These are phyloP conservation scores for Panicum miliaceum DNA, from an alignment of 176 grass and related monocot species.

Conservation along the genomic window DNA sequence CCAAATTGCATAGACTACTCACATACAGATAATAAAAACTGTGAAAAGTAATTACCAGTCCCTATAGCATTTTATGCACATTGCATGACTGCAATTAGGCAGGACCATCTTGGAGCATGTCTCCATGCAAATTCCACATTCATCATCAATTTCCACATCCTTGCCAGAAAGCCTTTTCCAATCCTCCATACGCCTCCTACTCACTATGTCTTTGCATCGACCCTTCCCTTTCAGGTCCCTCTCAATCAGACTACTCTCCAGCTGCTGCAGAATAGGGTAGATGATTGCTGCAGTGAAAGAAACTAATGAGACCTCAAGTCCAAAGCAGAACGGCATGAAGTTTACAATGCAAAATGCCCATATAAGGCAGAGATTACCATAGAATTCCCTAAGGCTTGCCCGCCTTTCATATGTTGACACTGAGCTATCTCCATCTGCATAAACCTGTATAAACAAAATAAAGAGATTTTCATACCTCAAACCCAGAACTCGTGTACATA, in stretches of 20 bases:
- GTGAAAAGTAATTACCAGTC: constrained; percentile 58
- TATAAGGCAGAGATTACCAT: constrained; percentile 49
- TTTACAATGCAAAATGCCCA: neutral
- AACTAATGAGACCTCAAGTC: constrained; percentile 23
- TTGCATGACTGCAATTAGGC: constrained; percentile 76
- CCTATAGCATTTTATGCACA: constrained; percentile 83
- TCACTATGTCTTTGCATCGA: constrained; percentile 53
- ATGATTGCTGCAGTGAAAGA: constrained; percentile 62
- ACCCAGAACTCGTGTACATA: neutral
- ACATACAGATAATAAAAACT: neutral
- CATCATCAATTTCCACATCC: constrained; percentile 73
- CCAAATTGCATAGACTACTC: neutral
- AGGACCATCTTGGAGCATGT: constrained; percentile 82
- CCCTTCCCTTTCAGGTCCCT: constrained; percentile 58
- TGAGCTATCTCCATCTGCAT: constrained; percentile 51
- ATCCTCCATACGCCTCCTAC: constrained; percentile 65
- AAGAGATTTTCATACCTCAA: neutral
- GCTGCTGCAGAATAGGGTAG: constrained; percentile 77
- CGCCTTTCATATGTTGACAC: constrained; percentile 71
- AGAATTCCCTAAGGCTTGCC: constrained; percentile 76
- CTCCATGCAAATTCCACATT: constrained; percentile 82
- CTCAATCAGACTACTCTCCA: constrained; percentile 58
- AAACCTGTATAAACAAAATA: neutral
- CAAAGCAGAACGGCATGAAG: neutral
- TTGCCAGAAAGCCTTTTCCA: constrained; percentile 60